These are phyloP conservation scores for Escovopsis sp. DNA, from an alignment of 2,329 filamentous ascomycete species.

Conservation along the genomic window DNA sequence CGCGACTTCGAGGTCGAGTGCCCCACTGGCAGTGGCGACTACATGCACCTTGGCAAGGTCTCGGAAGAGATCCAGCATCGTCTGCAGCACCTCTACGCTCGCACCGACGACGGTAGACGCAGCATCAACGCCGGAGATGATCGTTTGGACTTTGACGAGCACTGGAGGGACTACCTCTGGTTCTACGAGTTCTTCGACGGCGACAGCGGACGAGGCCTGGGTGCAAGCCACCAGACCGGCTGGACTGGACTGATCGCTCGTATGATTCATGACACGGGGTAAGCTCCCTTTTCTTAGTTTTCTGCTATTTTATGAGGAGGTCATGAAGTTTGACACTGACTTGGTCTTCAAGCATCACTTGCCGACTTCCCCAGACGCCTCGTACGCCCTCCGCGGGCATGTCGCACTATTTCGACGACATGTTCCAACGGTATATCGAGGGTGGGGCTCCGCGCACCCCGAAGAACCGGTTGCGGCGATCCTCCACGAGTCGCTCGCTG, in stretches of 20 bases:
- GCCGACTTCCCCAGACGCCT: slow-evolving; percentile 83
- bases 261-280: slow-evolving; percentile 96
- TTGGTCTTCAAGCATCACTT: slow-evolving; percentile 53
- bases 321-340: background rate
- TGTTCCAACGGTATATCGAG: slow-evolving; percentile 39
- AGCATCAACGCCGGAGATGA: slow-evolving; percentile 80
- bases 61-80: slow-evolving; percentile 92
- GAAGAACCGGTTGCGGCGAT: slow-evolving; percentile 43
- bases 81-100: slow-evolving; percentile 77
- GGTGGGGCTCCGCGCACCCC: slow-evolving; percentile 21
- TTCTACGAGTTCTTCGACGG: slow-evolving; percentile 98
- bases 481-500: slow-evolving; percentile 71
- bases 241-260: slow-evolving; percentile 94
- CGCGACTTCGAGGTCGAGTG: slow-evolving; percentile 81
- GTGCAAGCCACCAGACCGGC: slow-evolving; percentile 86
- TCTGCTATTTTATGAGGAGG: too few relatives aligned
- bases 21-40: slow-evolving; percentile 81
- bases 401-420: slow-evolving; percentile 90
- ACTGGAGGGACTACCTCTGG: slow-evolving; percentile 78
- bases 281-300: slow-evolving; percentile 28
- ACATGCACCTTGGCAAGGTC: slow-evolving; percentile 90
- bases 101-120: slow-evolving; percentile 69
- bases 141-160: slow-evolving; percentile 72
- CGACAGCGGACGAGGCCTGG: slow-evolving; percentile 74
- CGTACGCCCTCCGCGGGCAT: slow-evolving; percentile 72